Percentiles rank a stretch among this genome's conserved stretches.
These are phyloP conservation scores for Erysimum pusillum DNA, from an alignment of 441 rosid species.

Conservation along the genomic window DNA sequence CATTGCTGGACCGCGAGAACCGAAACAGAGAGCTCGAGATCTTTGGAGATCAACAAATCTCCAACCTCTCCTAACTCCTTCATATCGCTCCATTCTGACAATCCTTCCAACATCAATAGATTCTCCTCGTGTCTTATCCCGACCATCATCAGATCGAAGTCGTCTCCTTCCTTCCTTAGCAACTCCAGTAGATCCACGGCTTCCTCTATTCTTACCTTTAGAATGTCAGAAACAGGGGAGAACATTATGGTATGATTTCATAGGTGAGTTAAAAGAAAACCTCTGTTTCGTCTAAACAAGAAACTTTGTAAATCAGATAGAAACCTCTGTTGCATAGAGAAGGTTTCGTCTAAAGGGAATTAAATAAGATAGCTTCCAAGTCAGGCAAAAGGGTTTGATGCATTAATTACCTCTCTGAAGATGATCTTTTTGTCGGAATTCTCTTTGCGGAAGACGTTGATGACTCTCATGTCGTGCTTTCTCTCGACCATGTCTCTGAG, in stretches of 20 bases:
- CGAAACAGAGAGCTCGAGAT: conserved; percentile 48
- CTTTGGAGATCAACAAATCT: conserved; percentile 46
- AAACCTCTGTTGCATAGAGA: not conserved
- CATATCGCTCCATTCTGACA: conserved; percentile 48
- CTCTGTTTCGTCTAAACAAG: conserved; percentile 9
- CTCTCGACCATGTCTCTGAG: conserved; percentile 50
- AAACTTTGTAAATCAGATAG: not conserved
- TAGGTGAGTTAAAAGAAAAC: not conserved
- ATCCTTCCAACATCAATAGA: conserved; percentile 45
- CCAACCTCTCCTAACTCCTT: conserved; percentile 51
- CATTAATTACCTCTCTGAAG: conserved; percentile 44
- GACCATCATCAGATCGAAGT: conserved; percentile 48
- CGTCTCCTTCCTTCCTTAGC: conserved; percentile 41
- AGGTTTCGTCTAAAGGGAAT: not conserved
- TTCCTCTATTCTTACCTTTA: conserved; percentile 42
- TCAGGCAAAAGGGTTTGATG: not conserved
- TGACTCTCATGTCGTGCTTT: conserved; percentile 42
- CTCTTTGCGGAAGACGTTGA: conserved; percentile 46
- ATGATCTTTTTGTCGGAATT: conserved; percentile 21
- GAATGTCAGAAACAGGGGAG: conserved; percentile 20
- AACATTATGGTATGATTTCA: not conserved
- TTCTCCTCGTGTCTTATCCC: conserved; percentile 47
- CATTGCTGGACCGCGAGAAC: conserved; percentile 51
- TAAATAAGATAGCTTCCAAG: not conserved
- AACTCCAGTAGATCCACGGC: conserved; percentile 30